phyloP scores from a whole-genome alignment of 352 stramenopile genomes.

The Globisporangium splendens region DNA sequence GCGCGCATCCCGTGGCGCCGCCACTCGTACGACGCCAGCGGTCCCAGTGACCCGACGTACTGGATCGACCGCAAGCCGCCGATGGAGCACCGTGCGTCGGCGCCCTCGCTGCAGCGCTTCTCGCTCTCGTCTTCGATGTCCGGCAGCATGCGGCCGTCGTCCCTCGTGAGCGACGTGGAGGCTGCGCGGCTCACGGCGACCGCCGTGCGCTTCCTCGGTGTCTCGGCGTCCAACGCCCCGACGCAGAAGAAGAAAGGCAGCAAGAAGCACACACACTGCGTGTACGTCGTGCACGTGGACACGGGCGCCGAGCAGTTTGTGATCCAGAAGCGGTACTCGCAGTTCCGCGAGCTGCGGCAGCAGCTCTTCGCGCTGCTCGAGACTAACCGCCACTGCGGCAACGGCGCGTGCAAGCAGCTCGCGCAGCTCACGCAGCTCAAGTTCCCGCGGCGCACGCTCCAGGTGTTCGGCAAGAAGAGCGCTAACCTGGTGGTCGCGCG shows the following conservation, averaged over 20 bases:
- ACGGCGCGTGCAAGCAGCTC: conserved; percentile 42
- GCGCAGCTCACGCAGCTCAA: conserved; percentile 39
- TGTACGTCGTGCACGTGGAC: conserved; percentile 55
- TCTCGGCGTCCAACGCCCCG: conserved; percentile 7
- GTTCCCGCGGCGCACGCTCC: conserved; percentile 48
- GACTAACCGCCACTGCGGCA: conserved; percentile 22
- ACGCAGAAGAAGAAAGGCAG: not conserved
- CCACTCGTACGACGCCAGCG: conserved; percentile 2
- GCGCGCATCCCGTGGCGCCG: not conserved
- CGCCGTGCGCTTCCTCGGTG: conserved; percentile 38
- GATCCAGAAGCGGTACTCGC: conserved; percentile 64
- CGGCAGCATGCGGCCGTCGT: not conserved
- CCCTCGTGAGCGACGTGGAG: conserved; percentile 6
- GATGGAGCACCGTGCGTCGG: not conserved
- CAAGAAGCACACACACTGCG: conserved; percentile 32
- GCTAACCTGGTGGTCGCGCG: conserved; percentile 26
- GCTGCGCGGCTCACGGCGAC: conserved; percentile 28
- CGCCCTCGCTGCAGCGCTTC: conserved; percentile 2
- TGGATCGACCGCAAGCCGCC: conserved; percentile 6
- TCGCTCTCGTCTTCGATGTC: conserved; percentile 1
- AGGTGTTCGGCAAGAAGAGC: conserved; percentile 11
- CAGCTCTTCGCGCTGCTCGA: conserved; percentile 32
- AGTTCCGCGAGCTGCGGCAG: conserved; percentile 60
- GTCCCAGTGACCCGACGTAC: not conserved
- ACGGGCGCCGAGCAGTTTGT: conserved; percentile 48